Evolutionary conservation across 768 basidiomycete species (phyloP), one percentile per base, ranked within the genome.

Genomic region (Termitomyces sp.): DNA sequence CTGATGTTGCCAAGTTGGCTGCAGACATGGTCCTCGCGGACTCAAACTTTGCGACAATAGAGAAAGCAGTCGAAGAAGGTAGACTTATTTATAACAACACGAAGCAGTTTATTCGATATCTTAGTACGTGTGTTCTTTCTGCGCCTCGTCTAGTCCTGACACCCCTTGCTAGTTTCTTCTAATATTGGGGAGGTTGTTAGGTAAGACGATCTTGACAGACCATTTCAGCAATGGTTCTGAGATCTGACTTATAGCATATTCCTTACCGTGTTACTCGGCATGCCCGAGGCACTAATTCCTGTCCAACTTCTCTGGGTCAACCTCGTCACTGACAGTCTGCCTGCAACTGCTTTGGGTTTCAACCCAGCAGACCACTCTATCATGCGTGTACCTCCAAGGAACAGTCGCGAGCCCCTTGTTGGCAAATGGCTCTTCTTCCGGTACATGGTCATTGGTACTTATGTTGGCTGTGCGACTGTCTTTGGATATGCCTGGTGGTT

Each of bases 401-500:
- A 87, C 66, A 89, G 88, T 64, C 87, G 83, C 42, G 96, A 98
- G 68, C 94, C 96, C 1, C 82, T 99, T 26, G 83, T 99, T 45
- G 87, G 89, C 55, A 84, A 80, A 63, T 98, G 96, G 96, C 70
- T 99, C 31, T 98, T 98, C 78, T 86, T 98, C 80, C 83, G 96
- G 50, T 99, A 98, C 73, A 75, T 98, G 79, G 81, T 98, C 53
- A 83, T 99, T 57, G 96, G 96, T 11, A 79, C 82, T 50, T 99
- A 98, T 65, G 96, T 99, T 53, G 96, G 96, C 31, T 83, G 84
- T 54, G 95, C 94, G 4, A 98, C 96, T 26, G 96, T 99, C 26
- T 93, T 89, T 63, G 96, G 95, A 48, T 99, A 99, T 67, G 96
- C 94, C 0, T 99, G 96, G 96, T 98, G 96, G 96, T 99, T 99